These are phyloP conservation scores for Lyophyllum decastes DNA, from an alignment of 768 basidiomycete species.

Conservation along the genomic window DNA sequence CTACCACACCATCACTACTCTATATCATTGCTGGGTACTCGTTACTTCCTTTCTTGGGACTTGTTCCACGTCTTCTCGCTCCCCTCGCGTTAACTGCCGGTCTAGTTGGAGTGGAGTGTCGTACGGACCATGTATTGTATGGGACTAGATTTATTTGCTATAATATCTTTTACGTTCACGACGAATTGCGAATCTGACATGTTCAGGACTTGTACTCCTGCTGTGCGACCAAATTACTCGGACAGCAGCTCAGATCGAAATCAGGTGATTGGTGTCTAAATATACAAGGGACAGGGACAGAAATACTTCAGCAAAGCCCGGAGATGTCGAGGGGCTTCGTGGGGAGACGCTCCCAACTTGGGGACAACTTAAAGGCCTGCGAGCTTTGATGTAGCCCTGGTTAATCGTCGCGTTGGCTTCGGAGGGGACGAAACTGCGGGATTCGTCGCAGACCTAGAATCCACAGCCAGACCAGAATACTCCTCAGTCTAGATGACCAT, in stretches of 20 bases:
- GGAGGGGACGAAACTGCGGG: background rate
- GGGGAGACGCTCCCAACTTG: too few species aligned
- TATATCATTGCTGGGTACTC: background rate
- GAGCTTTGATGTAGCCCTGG: background rate
- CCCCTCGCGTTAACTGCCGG: background rate
- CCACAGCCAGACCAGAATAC: background rate
- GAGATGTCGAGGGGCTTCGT: too few species aligned
- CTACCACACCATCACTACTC: background rate
- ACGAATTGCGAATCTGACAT: too few species aligned
- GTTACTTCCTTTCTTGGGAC: background rate
- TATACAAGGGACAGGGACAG: too few species aligned
- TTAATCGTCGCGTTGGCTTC: background rate
- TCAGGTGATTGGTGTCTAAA: too few species aligned
- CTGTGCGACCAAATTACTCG: too few species aligned
- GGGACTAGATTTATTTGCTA: slow-evolving; percentile 5
- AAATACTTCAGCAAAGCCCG: too few species aligned
- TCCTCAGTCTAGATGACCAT: background rate
- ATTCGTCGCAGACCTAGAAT: background rate
- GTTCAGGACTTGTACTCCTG: too few species aligned
- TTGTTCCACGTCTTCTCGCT: background rate
- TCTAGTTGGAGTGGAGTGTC: background rate
- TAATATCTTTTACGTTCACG: background rate
- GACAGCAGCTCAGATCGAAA: too few species aligned
- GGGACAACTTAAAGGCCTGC: background rate
- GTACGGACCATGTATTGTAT: slow-evolving; percentile 10